phyloP scores from a whole-genome alignment of 495 filamentous ascomycete genomes.

The Friedmanniomyces simplex region DNA sequence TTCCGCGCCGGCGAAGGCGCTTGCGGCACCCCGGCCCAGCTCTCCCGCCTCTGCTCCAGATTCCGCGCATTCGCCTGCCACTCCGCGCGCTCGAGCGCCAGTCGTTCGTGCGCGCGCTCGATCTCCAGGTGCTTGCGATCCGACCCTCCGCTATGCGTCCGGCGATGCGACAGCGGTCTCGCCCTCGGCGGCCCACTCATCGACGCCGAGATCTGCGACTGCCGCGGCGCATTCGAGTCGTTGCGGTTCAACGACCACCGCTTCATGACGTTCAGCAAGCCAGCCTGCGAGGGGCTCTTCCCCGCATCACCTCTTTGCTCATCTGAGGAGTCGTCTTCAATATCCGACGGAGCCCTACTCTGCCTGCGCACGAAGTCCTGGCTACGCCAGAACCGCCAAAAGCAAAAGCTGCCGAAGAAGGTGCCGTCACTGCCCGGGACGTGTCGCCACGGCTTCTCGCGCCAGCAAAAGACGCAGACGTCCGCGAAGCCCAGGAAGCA shows the following conservation, averaged over 20 bases:
- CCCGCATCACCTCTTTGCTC: background rate
- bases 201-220: background rate
- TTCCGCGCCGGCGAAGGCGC: background rate
- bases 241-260: background rate
- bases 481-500: conserved; percentile 55
- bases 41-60: conserved; percentile 7
- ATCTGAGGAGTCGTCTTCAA: background rate
- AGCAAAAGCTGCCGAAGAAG: conserved; percentile 35
- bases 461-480: conserved; percentile 51
- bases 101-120: conserved; percentile 7
- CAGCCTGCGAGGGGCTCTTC: background rate
- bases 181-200: background rate
- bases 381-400: conserved; percentile 24
- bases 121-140: conserved; percentile 15
- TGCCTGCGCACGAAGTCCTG: background rate
- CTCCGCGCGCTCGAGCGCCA: conserved; percentile 16
- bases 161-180: background rate
- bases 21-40: background rate
- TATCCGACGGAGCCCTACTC: background rate
- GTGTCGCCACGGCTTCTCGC: conserved; percentile 61
- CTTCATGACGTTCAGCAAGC: background rate
- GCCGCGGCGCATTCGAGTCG: background rate
- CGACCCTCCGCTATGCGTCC: conserved; percentile 10
- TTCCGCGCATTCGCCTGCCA: conserved; percentile 3
- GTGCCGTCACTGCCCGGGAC: conserved; percentile 38